These are phyloP conservation scores for Rhizophagus clarus DNA, from an alignment of 192 early-diverging fungal genomes.

Conservation along the genomic window DNA sequence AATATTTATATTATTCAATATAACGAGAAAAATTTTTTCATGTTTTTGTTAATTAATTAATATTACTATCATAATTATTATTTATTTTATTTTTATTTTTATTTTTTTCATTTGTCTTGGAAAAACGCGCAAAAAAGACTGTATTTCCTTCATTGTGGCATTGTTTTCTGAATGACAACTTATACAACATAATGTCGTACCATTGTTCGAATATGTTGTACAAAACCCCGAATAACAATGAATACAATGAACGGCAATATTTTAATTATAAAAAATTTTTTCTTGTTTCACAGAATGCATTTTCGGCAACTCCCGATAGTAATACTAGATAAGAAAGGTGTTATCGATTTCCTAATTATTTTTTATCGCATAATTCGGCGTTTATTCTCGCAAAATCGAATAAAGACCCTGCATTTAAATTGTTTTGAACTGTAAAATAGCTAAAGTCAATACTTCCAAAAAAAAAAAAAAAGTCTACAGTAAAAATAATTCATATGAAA, in stretches of 20 bases:
- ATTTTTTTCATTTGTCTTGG: neutral
- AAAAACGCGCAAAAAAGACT: neutral
- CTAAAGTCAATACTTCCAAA: neutral
- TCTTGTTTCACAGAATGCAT: neutral
- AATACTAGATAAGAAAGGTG: neutral
- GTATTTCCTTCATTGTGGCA: neutral
- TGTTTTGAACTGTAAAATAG: neutral
- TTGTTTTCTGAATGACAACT: conserved; percentile 2
- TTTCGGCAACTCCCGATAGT: neutral
- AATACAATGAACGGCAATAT: neutral
- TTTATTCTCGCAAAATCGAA: neutral
- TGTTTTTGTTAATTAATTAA: neutral
- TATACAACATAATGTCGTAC: neutral
- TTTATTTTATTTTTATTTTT: no score
- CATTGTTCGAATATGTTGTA: neutral
- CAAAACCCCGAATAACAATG: neutral
- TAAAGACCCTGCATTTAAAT: neutral
- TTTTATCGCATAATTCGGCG: neutral
- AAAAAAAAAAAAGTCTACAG: no score
- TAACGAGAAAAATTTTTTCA: neutral
- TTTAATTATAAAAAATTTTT: neutral
- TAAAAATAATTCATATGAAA: no score
- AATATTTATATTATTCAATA: neutral
- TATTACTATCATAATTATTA: neutral
- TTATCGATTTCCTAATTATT: neutral